Conservation (phyloP, 1,139 yeast species). For the Protomyces arabidopsidicola region DNA sequence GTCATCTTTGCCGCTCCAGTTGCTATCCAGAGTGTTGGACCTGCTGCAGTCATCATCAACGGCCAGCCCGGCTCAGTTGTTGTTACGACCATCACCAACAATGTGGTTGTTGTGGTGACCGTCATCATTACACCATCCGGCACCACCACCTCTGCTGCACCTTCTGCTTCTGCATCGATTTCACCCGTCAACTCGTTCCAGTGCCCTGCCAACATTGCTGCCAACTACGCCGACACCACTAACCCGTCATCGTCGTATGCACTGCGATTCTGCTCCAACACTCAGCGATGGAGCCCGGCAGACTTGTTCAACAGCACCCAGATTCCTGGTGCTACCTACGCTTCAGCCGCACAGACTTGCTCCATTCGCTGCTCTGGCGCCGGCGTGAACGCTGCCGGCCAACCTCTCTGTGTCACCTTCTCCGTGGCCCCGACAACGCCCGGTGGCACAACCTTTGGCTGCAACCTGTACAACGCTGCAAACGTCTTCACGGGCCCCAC, state of each 20-base stretch:
- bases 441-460: constrained; percentile 19
- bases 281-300: constrained; percentile 24
- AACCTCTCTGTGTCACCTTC: constrained; percentile 14
- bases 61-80: constrained; percentile 11
- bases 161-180: neutral
- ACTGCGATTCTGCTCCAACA: constrained; percentile 25
- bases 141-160: constrained; percentile 9
- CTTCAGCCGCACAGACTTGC: constrained; percentile 23
- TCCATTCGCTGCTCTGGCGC: constrained; percentile 15
- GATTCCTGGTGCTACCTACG: constrained; percentile 13
- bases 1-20: constrained; percentile 3
- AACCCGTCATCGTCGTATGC: constrained; percentile 6
- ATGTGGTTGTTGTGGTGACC: constrained; percentile 14
- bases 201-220: constrained; percentile 25
- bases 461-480: constrained; percentile 25
- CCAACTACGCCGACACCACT: constrained; percentile 24
- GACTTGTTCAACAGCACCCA: constrained; percentile 20
- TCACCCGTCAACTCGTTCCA: constrained; percentile 21
- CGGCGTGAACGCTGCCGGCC: neutral
- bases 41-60: constrained; percentile 12
- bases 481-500: constrained; percentile 27
- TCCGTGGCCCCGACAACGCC: constrained; percentile 24
- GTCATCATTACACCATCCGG: constrained; percentile 5
- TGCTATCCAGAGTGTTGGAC: constrained; percentile 9
- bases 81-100: constrained; percentile 5